Base-by-base conservation (phyloP, 345 rosid species). In the Citrus trifoliata region DNA sequence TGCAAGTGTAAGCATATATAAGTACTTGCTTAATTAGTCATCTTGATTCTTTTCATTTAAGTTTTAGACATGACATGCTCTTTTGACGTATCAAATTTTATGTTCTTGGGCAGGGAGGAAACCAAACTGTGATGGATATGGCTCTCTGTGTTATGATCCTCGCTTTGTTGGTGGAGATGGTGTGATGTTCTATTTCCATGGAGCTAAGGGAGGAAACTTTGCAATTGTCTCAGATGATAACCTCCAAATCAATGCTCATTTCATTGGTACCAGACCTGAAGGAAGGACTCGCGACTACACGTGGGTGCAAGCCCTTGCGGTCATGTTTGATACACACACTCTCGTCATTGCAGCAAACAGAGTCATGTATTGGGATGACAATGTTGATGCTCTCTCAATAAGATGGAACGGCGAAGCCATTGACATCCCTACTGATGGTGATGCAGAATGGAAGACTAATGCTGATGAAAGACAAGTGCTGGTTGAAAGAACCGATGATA, bases 141-240 rank as follows among this genome's bases (percentile, higher is more conserved):
- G 92, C 14, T 86, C 94, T 59, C 80, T 93, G 3, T 91, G 97
- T 79, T 92, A 92, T n/a, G 98, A 90, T 65, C 95, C 98, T 18
- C 88, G 95, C 25, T 89, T 93, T 30, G 88, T 89, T 0, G 96
- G 96, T 22, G 93, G 96, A n/a, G 96, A 92, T 62, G 96, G 98
- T 28, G 89, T 83, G 35, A 88, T 90, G 93, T 92, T 93, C 86
- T 92, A 92, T 78, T 92, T 93, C 90, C 96, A 92, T 7, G 95
- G 95, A 79, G 73, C 80, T 21, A 87, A 77, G 51, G 93, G 82
- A 30, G 90, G 91, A 19, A 92, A 87, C 93, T 90, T 91, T 22
- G 95, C 94, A 55, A 81, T 90, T 19, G 87, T 91, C 76, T 90
- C 95, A 1, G 93, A 90, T 32, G 77, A 85, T 4, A 85, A 91